Conservation (phyloP, 169 alveolate genomes). For the Eimeria acervulina region DNA sequence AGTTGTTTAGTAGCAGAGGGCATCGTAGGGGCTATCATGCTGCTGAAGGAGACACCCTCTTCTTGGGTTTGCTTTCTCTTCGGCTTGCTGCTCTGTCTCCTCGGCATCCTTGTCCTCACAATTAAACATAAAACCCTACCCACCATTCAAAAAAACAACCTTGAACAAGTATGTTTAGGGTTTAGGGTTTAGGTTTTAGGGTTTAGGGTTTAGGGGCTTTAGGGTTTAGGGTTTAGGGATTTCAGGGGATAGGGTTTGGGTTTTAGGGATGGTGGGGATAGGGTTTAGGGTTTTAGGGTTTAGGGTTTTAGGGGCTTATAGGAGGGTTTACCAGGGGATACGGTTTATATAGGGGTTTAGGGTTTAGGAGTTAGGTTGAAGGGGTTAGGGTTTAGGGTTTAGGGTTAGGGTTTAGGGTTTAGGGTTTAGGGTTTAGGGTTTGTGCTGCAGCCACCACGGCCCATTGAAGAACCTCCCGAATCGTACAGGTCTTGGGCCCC, state of each 20-base stretch:
- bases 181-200: background rate
- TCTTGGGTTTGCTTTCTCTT: conserved; percentile 17
- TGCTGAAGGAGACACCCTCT: conserved; percentile 56
- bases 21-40: conserved; percentile 71
- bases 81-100: background rate
- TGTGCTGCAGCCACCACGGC: background rate
- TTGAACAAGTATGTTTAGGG: background rate
- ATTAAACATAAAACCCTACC: background rate
- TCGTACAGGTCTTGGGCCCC: background rate
- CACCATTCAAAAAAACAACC: background rate
- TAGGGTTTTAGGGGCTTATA: too few relatives aligned
- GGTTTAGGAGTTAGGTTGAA: background rate
- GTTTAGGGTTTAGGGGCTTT: background rate
- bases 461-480: background rate
- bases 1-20: conserved; percentile 80
- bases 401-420: background rate
- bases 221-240: too few relatives aligned
- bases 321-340: too few relatives aligned
- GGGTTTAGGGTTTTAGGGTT: too few relatives aligned
- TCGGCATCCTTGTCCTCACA: too few relatives aligned
- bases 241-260: background rate
- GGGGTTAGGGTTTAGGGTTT: background rate
- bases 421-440: too few relatives aligned
- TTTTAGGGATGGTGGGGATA: too few relatives aligned
- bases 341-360: too few relatives aligned